phyloP scores from a whole-genome alignment of 176 grass and related monocot genomes.

The Puccinellia tenuiflora region DNA sequence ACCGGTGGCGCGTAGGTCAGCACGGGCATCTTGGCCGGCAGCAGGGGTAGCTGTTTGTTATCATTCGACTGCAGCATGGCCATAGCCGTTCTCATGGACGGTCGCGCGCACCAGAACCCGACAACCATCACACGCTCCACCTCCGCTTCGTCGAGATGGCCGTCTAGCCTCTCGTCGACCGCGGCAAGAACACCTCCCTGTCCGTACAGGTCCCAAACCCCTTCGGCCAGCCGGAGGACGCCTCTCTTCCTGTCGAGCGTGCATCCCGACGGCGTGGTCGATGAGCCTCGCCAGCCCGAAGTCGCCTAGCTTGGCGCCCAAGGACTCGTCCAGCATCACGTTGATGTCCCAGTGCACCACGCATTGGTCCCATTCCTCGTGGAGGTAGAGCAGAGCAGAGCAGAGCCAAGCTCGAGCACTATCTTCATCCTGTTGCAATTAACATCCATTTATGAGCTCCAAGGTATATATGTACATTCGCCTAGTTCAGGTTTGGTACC shows the following conservation, averaged over 20 bases:
- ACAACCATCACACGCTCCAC: constrained; percentile 41
- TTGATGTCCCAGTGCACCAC: constrained; percentile 25
- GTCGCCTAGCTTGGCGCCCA: constrained; percentile 30
- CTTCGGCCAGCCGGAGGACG: constrained; percentile 29
- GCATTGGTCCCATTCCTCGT: constrained; percentile 30
- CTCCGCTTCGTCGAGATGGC: constrained; percentile 19
- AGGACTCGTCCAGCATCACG: constrained; percentile 29
- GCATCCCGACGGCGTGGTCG: constrained; percentile 19
- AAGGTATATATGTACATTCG: background rate
- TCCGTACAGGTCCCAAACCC: constrained; percentile 53
- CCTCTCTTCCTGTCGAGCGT: background rate
- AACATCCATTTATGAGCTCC: background rate
- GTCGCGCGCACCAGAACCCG: constrained; percentile 55
- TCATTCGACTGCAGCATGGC: constrained; percentile 23
- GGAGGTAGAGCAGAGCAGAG: constrained; percentile 10
- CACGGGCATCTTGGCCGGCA: constrained; percentile 55
- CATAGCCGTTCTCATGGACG: constrained; percentile 41
- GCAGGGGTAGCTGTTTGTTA: constrained; percentile 12
- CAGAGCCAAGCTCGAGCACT: background rate
- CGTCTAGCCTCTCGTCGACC: constrained; percentile 25
- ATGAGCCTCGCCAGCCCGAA: constrained; percentile 28
- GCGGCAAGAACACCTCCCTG: constrained; percentile 8
- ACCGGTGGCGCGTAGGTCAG: constrained; percentile 31
- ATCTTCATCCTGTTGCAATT: background rate
- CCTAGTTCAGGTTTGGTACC: background rate